These are phyloP conservation scores for Raffaelea albimanens DNA, from an alignment of 2,329 filamentous ascomycete genomes.

Conservation along the genomic window DNA sequence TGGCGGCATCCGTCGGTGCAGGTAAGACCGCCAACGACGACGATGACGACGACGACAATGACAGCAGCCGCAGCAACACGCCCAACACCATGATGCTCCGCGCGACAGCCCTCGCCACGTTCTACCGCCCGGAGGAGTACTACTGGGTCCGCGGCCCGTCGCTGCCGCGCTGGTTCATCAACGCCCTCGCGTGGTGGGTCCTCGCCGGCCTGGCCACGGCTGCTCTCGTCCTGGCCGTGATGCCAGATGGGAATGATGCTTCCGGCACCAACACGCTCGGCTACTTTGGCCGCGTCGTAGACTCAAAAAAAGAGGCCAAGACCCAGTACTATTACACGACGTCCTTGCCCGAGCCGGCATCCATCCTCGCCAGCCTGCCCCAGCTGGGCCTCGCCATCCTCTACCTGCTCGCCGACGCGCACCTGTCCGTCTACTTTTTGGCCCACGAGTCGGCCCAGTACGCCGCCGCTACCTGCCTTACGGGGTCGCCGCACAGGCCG, in stretches of 20 bases:
- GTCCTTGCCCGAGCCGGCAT: constrained; percentile 21
- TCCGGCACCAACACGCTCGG: constrained; percentile 22
- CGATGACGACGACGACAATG: constrained; percentile 12
- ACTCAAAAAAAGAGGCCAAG: no score
- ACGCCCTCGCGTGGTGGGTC: constrained; percentile 27
- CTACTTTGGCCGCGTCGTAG: constrained; percentile 27
- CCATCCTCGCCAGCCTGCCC: constrained; percentile 34
- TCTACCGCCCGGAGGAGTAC: constrained; percentile 18
- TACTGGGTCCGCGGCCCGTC: constrained; percentile 37
- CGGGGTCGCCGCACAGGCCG: constrained; percentile 15
- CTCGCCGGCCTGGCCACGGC: constrained; percentile 27
- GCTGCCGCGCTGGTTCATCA: constrained; percentile 30
- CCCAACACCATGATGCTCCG: constrained; percentile 1
- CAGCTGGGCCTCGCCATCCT: constrained; percentile 38
- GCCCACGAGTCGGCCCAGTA: constrained; percentile 40
- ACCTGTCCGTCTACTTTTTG: constrained; percentile 38
- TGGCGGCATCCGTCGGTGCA: no score
- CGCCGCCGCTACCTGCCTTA: constrained; percentile 18
- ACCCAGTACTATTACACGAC: no score
- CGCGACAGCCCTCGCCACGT: constrained; percentile 5
- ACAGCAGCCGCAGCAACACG: background rate
- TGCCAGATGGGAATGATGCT: constrained; percentile 8
- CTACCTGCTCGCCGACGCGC: constrained; percentile 37
- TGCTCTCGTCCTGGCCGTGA: constrained; percentile 27
- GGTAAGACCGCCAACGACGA: no score